Evolutionary conservation across 2,329 filamentous ascomycete species (phyloP).

Genomic region (Ceratocystis albifundus): DNA sequence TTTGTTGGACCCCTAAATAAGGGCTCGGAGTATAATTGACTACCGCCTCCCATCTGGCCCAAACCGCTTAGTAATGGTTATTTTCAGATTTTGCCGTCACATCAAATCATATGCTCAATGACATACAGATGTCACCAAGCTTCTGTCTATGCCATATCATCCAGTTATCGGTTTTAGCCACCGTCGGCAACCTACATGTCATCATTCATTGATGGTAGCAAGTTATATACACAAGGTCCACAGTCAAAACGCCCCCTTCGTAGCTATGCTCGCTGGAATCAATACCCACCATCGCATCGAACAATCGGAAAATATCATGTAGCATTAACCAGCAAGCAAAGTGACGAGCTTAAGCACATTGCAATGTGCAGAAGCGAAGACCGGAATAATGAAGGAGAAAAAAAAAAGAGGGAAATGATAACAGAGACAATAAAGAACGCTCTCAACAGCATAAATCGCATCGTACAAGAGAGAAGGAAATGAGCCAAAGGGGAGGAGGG

Average conservation of each 20-base stretch:
- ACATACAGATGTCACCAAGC: not conserved
- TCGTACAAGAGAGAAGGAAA: not conserved
- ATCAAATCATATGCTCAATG: too few species aligned
- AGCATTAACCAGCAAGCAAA: not conserved
- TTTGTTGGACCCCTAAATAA: too few species aligned
- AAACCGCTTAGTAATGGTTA: not conserved
- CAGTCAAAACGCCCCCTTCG: not conserved
- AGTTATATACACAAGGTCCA: slow-evolving; percentile 20
- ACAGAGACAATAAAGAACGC: not conserved
- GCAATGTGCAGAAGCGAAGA: not conserved
- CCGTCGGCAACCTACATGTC: slow-evolving; percentile 21
- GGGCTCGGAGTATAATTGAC: too few species aligned
- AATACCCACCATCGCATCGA: not conserved
- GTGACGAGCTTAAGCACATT: not conserved
- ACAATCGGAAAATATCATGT: not conserved
- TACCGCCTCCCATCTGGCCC: too few species aligned
- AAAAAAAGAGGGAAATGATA: not conserved
- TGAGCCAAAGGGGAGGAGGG: not conserved
- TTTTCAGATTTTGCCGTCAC: not conserved
- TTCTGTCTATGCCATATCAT: not conserved
- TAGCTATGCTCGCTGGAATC: not conserved
- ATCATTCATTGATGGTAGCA: slow-evolving; percentile 11
- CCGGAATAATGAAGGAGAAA: not conserved
- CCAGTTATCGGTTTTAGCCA: slow-evolving; percentile 23
- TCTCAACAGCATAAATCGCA: not conserved